phyloP scores from a whole-genome alignment of 225 moss, liverwort and hornwort genomes.

The Antitrichia curtipendula region DNA sequence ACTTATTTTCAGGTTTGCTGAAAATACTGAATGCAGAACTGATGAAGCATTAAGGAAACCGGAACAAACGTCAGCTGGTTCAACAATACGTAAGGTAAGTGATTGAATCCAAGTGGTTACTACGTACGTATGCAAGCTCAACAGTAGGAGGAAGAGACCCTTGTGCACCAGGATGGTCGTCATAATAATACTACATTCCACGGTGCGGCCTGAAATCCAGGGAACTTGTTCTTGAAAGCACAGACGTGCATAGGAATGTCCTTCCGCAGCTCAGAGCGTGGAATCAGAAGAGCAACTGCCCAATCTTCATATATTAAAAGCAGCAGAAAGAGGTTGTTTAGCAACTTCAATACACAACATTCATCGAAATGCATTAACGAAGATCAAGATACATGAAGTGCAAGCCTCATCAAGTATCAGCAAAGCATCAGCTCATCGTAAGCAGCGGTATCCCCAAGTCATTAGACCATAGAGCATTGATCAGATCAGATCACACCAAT shows the following conservation, averaged over 20 bases:
- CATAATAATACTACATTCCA: background rate
- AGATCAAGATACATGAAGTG: background rate
- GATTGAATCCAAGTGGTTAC: background rate
- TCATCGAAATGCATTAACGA: background rate
- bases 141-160: background rate
- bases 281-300: slow-evolving; percentile 7
- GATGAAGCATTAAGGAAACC: background rate
- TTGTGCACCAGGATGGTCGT: background rate
- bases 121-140: background rate
- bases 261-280: background rate
- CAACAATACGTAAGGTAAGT: background rate
- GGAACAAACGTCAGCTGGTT: background rate
- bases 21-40: background rate
- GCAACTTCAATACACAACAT: background rate
- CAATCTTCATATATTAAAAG: background rate
- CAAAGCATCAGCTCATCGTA: background rate
- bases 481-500: background rate
- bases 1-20: background rate
- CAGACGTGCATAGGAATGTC: background rate
- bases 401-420: background rate
- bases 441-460: background rate
- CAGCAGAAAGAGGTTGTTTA: background rate
- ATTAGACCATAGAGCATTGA: background rate
- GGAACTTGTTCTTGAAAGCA: background rate
- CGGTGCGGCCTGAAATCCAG: background rate